Percentiles rank a stretch among this genome's conserved stretches.
Conservation (phyloP, 129 eudicot species). For the Chrysanthemum seticuspe region DNA sequence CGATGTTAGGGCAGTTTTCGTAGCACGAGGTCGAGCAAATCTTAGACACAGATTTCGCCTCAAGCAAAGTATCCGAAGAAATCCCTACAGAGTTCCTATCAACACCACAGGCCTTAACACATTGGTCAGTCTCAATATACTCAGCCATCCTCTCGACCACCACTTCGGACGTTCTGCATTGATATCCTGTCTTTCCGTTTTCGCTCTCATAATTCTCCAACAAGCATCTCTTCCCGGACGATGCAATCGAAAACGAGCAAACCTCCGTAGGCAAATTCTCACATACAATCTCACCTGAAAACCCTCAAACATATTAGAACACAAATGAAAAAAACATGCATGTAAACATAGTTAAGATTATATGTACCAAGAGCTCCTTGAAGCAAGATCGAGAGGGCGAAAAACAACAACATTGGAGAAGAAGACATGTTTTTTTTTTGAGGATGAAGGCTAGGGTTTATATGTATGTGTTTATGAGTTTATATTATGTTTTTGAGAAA, state of each 20-base stretch:
- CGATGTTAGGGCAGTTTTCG: constrained; percentile 75
- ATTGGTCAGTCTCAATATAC: constrained; percentile 65
- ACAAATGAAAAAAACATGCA: no score
- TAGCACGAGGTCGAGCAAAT: constrained; percentile 78
- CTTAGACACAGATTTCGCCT: constrained; percentile 48
- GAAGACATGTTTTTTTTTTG: constrained; percentile 22
- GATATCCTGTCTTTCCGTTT: constrained; percentile 40
- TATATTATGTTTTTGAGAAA: not conserved
- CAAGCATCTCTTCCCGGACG: constrained; percentile 85
- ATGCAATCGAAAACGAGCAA: constrained; percentile 60
- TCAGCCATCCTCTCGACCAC: constrained; percentile 67
- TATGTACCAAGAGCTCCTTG: constrained; percentile 53
- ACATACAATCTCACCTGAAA: constrained; percentile 52
- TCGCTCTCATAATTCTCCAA: constrained; percentile 48
- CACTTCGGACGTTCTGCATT: constrained; percentile 73
- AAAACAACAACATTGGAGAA: constrained; percentile 33
- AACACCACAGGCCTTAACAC: constrained; percentile 73
- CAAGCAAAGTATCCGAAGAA: constrained; percentile 70
- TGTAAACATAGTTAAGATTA: not conserved
- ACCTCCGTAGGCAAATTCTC: constrained; percentile 46
- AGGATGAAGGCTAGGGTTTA: not conserved
- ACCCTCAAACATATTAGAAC: not conserved
- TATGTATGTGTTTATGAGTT: not conserved
- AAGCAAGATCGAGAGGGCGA: constrained; percentile 40
- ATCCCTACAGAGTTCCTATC: constrained; percentile 59